These are phyloP conservation scores for Aplosporella prunicola DNA, from an alignment of 2,329 filamentous ascomycete species.

Conservation along the genomic window DNA sequence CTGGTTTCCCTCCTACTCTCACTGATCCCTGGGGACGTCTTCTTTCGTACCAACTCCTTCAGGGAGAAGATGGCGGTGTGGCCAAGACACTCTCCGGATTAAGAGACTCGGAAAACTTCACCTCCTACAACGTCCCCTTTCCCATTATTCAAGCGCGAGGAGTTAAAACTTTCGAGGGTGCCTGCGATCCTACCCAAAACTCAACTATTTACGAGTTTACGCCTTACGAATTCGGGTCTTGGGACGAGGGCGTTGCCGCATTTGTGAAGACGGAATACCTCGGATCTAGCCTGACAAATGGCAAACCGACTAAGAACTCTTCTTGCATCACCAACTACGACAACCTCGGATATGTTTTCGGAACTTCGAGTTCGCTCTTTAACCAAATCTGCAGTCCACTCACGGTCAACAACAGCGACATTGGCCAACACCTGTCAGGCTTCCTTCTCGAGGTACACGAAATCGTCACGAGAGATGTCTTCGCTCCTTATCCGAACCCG, in stretches of 20 bases:
- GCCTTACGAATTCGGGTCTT: slow-evolving; percentile 58
- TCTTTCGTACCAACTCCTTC: slow-evolving; percentile 32
- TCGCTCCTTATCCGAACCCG: slow-evolving; percentile 53
- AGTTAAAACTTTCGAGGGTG: slow-evolving; percentile 17
- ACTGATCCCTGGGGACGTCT: slow-evolving; percentile 34
- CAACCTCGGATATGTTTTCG: slow-evolving; percentile 40
- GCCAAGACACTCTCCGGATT: slow-evolving; percentile 26
- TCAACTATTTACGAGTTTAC: slow-evolving; percentile 56
- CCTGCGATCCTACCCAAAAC: slow-evolving; percentile 36
- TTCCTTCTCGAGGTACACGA: slow-evolving; percentile 17
- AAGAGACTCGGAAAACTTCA: slow-evolving; percentile 31
- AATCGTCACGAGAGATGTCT: slow-evolving; percentile 27
- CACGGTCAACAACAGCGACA: slow-evolving; percentile 2
- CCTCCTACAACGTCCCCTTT: slow-evolving; percentile 31
- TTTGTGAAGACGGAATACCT: slow-evolving; percentile 53
- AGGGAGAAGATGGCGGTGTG: slow-evolving; percentile 30
- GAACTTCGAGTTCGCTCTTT: slow-evolving; percentile 37
- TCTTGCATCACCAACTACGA: slow-evolving; percentile 41
- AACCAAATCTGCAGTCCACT: slow-evolving; percentile 20
- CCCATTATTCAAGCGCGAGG: slow-evolving; percentile 36
- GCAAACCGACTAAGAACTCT: slow-evolving; percentile 33
- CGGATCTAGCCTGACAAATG: slow-evolving; percentile 48
- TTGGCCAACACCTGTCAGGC: slow-evolving; percentile 6
- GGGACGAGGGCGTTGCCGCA: slow-evolving; percentile 49
- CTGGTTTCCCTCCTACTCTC: slow-evolving; percentile 33